phyloP scores from a whole-genome alignment of 176 grass and related monocot species.

The Luzula sylvatica region DNA sequence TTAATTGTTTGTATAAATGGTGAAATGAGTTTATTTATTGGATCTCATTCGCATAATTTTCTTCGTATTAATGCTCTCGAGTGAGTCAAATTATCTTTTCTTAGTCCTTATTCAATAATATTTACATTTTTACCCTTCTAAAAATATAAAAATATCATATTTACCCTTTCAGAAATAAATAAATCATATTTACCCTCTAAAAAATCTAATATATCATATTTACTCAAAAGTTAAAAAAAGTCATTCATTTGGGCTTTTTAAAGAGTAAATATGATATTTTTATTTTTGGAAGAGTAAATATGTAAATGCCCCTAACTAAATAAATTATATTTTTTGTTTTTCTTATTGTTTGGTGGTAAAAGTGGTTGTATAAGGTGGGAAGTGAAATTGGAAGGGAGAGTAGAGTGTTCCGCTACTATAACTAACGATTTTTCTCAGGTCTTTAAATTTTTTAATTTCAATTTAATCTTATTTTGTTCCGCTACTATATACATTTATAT shows the following conservation, averaged over 20 bases:
- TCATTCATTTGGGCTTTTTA: too few species aligned
- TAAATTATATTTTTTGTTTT: conserved; percentile 7
- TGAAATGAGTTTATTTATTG: conserved; percentile 62
- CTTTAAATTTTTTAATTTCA: background rate
- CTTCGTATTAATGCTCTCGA: conserved; percentile 61
- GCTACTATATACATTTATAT: conserved; percentile 1
- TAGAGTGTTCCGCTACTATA: conserved; percentile 70
- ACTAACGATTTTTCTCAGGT: conserved; percentile 84
- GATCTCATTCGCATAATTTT: conserved; percentile 77
- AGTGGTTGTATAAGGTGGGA: conserved; percentile 70
- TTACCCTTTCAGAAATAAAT: too few species aligned
- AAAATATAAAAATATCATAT: too few species aligned
- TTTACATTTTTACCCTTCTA: too few species aligned
- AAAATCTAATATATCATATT: too few species aligned
- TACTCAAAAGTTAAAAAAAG: too few species aligned
- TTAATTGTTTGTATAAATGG: conserved; percentile 61
- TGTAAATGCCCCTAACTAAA: conserved; percentile 55
- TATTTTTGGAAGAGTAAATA: too few species aligned
- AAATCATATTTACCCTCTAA: too few species aligned
- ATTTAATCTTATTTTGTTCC: too few species aligned
- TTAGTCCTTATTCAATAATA: background rate
- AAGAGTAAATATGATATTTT: too few species aligned
- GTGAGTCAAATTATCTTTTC: conserved; percentile 28
- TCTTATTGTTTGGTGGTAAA: conserved; percentile 9
- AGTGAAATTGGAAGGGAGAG: conserved; percentile 58